Base-by-base conservation (phyloP, 2,329 filamentous ascomycete genomes). In the Diaporthe aspalathi region DNA sequence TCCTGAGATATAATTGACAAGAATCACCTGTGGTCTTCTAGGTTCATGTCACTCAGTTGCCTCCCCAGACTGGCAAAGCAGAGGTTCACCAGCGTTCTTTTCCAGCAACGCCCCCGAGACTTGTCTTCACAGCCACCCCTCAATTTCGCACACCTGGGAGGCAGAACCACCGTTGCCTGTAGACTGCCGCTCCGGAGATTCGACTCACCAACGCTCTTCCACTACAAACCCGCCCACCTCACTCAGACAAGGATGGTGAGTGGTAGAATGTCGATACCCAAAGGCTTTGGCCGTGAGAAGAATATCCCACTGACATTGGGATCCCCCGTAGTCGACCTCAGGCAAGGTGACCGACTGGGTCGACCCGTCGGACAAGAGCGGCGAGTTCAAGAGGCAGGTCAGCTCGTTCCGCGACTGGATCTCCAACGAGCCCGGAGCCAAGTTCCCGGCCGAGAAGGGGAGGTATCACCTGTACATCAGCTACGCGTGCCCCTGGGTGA, bases 381-480 rank as follows among this genome's bases (percentile, higher is more conserved):
- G 95, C 81, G 94, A 98, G 83, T 98, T 97, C 88, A 97, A 97
- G 85, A 92, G 95, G 73, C 93, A 94, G 80, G 87, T 88, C 74
- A 96, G 93, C 73, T 88, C 90, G 69, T 98, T 98, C 83, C 91
- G 96, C 72, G 89, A 92, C 81, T 93, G 85, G 81, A 93, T 97
- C 81, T 94, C 92, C 40, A 89, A 87, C 74, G 89, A 93, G 76
- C 82, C 89, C 1, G 91, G 89, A 52, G 92, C 93, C 6, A 83
- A 91, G 80, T 98, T 94, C 76, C 93, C 94, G 6, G 89, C 94
- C 0, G 95, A 98, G 83, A 94, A 93, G 83, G 94, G 89, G 67
- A 89, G 96, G 70, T 99, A 99, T 81, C 96, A 99, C 83, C 90
- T 99, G 76, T 99, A 95, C 80, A 92, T 97, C 75, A 95, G 92